Conservation (phyloP, 2,329 filamentous ascomycete species). For the Fusarium miscanthi region DNA sequence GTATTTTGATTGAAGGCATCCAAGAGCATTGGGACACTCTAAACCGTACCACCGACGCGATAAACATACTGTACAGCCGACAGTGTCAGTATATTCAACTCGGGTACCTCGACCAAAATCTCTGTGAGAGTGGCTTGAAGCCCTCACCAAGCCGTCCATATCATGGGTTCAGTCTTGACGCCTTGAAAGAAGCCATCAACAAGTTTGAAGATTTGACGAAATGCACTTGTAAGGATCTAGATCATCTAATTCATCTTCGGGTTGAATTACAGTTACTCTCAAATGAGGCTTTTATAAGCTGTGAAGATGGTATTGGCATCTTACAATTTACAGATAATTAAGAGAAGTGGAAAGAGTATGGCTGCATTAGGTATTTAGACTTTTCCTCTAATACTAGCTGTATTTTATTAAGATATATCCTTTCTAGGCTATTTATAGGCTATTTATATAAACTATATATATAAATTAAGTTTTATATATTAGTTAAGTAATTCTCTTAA, state of each 20-base stretch:
- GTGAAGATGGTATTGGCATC: neutral
- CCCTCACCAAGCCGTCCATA: neutral
- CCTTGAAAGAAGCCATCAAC: rapidly evolving
- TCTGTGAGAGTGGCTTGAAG: rapidly evolving
- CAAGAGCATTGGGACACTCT: rapidly evolving
- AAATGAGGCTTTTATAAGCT: rapidly evolving
- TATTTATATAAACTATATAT: no score
- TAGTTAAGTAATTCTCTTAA: no score
- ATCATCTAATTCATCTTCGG: neutral
- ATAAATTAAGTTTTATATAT: no score
- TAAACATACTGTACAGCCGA: rapidly evolving
- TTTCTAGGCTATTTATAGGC: no score
- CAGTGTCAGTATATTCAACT: neutral
- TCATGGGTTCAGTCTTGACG: neutral
- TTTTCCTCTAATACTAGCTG: neutral
- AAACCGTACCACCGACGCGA: rapidly evolving
- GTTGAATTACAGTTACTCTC: rapidly evolving
- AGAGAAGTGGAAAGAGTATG: neutral
- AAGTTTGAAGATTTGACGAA: rapidly evolving
- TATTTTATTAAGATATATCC: no score
- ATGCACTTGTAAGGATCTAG: neutral
- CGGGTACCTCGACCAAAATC: neutral
- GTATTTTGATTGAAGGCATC: rapidly evolving
- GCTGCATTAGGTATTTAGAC: neutral
- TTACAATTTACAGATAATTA: neutral